Percentiles rank a stretch among this genome's conserved stretches.
Evolutionary conservation across 345 rosid genomes (phyloP).

Genomic region (Dipteronia dyeriana): DNA sequence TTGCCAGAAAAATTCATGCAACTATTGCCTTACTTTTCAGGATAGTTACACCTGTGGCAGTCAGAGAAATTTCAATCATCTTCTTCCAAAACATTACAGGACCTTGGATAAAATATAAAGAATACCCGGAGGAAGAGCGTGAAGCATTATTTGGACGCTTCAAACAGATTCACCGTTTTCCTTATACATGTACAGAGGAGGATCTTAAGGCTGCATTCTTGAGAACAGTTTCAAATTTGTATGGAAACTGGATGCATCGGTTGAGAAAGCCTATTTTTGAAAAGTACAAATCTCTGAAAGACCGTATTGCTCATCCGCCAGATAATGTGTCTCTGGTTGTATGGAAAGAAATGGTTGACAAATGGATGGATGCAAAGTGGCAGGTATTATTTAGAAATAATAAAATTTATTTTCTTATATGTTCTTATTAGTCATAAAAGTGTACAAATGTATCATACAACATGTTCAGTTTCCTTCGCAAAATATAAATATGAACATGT

Average conservation of each 20-base stretch:
- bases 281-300: not conserved
- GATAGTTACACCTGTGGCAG: not conserved
- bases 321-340: not conserved
- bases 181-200: not conserved
- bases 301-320: not conserved
- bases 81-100: not conserved
- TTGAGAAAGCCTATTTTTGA: not conserved
- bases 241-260: not conserved
- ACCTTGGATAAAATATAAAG: constrained; percentile 9
- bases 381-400: no score
- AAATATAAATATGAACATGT: no score
- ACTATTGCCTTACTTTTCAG: not conserved
- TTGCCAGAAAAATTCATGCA: not conserved
- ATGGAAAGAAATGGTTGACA: not conserved
- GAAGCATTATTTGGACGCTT: not conserved
- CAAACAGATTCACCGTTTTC: not conserved
- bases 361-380: not conserved
- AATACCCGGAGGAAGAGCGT: constrained; percentile 5
- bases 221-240: not conserved
- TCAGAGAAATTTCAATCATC: not conserved
- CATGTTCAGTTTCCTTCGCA: no score
- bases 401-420: no score
- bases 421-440: no score
- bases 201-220: not conserved
- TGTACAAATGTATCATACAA: no score